Base-by-base conservation (phyloP, 306 rosid genomes). In the Acacia confusa region DNA sequence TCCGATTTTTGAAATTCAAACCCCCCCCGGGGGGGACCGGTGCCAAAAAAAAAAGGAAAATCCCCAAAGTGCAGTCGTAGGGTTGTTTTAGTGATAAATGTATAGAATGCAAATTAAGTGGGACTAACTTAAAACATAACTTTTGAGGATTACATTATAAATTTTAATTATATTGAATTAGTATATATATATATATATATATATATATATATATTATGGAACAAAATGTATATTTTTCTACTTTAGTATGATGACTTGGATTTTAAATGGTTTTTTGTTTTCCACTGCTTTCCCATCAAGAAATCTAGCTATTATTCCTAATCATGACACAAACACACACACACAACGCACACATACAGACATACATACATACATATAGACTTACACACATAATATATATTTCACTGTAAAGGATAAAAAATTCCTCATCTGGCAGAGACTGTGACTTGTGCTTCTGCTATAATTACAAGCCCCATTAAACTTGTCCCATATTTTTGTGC, bases 401-500 rank as follows among this genome's bases (percentile, higher is more conserved):
- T 55, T 65, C 78, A 74, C 79, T 81, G 79, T 55, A 38, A 81
- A 67, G 70, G 72, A 73, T 30, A 36, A 17, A 55, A n/a, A 68
- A 20, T 4, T 69, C 30, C 25, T 22, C 20, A 15, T 69, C 45
- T 67, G 6, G 6, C 25, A 30, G 20, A 74, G 67, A 57, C 44
- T 66, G 36, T 16, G 70, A 38, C 55, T 52, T 22, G 81, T 81
- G 77, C 67, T 17, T 81, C 52, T 66, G 84, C 55, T 65, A 70
- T 70, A 70, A 70, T 69, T 70, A 70, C 30, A 2, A 71, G 74
- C 75, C 30, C 72, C 83, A 77, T 74, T 77, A 86, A 77, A 80
- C 70, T 32, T 53, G 53, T 30, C 76, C 40, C 80, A 40, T 81
- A 13, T 24, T 73, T 74, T 75, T 24, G 77, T 76, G 41, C 60